Evolutionary conservation across 805 yeast species (phyloP), one percentile per base, ranked within the genome.

Genomic region (Candida michaelii): DNA sequence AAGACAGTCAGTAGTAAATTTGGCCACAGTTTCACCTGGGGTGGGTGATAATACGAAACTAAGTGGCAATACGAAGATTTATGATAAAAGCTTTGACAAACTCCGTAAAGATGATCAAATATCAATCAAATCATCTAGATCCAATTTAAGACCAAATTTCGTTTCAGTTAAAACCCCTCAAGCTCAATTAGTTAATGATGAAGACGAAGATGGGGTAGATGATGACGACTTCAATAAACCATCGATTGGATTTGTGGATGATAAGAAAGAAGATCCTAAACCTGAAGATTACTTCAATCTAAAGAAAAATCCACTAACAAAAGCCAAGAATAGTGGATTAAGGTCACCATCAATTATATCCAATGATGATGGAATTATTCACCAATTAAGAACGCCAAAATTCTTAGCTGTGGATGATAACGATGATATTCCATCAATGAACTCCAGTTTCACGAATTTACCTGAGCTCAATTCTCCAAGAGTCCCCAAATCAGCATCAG

Each of bases 111-210:
- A 60, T 0, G 70, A 63, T 42, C 62, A 55, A 27, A 25, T 60
- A 5, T 66, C 74, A 1, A 43, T 59, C 7, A 56, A 64, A 34
- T 60, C 73, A 1, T 60, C 69, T 1, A 53, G 58, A 12, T 59
- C 71, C 12, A 66, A 68, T 43, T 60, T 71, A 30, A 70, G 78
- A 36, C 87, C 89, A 0, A 78, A 79, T 35, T 82, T 86, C 51
- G 79, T 85, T 27, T 83, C 91, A 2, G 83, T 80, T 32, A 81
- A 84, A 37, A 72, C 85, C 38, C 93, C 93, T 1, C 74, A 78
- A 46, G 78, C 91, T 0, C 79, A 74, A 46, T 73, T 85, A 1
- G 63, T 81, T 36, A 87, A 82, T 44, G 84, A 82, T 47, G 88
- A 84, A 0, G 77, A 76, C 15, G 89, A 86, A 12, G 65, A 57